Evolutionary conservation across 768 basidiomycete genomes (phyloP), one percentile per base, ranked within the genome.

Genomic region (Pleurotus giganteus): DNA sequence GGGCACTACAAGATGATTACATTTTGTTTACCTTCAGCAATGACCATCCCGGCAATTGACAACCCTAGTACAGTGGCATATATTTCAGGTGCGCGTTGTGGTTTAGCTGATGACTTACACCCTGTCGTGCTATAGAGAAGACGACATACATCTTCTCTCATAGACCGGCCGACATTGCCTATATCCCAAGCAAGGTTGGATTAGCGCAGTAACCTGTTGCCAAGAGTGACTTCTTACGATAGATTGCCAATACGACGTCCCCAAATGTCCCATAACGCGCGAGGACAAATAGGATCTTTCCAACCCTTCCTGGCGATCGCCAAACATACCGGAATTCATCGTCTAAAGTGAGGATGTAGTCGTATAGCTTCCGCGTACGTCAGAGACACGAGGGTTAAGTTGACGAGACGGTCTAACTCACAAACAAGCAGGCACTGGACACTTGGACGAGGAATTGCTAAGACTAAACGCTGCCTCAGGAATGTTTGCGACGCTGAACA

Each of bases 271-370:
- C 9, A 27, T 56, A 56, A 4, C 55, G 55, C 13, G 50, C 19
- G 34, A 27, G 5, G 17, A 51, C 23, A 31, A 56, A 56, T 15
- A 56, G 32, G n/a, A 41, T 17, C 31, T 56, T 56, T 15, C 36
- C 36, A 36, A 56, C 26, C 6, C 47, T 3, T 36, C 55, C 49
- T 42, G 12, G 19, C 13, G 55, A 31, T 17, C 32, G 41, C 55
- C 55, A 54, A 1, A 51, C 51, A 13, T 7, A 41, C 7, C 19
- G 39, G 19, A 41, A 7, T 41, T 41, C 39, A 17, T 17, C 39
- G n/a, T 13, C 39, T 7, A 41, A 41, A 7, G 39, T 41, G 7
- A 41, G 39, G 13, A 41, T 2, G 39, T 41, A 41, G 19, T 41
- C 39, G 5, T 41, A 41, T 12, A 41, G 9, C 39, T 41, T 7